A percentile compares a stretch with the other conserved stretches of the same genome.
These are phyloP conservation scores for Penicillium macrosclerotiorum DNA, from an alignment of 495 filamentous ascomycete species.

Conservation along the genomic window DNA sequence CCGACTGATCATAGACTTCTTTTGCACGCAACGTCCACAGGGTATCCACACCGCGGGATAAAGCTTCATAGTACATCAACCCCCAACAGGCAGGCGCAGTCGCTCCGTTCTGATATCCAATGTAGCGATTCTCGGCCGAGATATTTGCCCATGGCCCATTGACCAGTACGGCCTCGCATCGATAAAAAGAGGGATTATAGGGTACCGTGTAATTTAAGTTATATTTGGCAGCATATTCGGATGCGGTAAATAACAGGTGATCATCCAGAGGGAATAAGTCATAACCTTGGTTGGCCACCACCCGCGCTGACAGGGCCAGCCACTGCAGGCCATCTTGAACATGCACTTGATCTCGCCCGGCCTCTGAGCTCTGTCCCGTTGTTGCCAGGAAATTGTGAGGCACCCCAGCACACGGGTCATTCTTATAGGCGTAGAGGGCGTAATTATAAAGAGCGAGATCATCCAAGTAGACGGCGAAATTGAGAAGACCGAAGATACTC, in stretches of 20 bases:
- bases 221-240: constrained; percentile 35
- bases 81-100: background rate
- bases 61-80: background rate
- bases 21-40: background rate
- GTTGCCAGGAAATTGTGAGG: constrained; percentile 11
- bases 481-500: constrained; percentile 32
- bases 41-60: background rate
- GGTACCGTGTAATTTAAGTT: constrained; percentile 30
- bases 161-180: constrained; percentile 37
- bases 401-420: constrained; percentile 31
- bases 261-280: constrained; percentile 30
- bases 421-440: constrained; percentile 26
- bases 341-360: constrained; percentile 13
- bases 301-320: constrained; percentile 23
- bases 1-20: background rate
- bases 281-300: constrained; percentile 29
- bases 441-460: constrained; percentile 36
- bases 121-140: constrained; percentile 9
- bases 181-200: constrained; percentile 33
- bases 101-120: background rate
- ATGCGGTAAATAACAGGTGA: constrained; percentile 29
- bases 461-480: constrained; percentile 39
- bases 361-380: constrained; percentile 27
- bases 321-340: constrained; percentile 16
- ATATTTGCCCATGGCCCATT: constrained; percentile 32